Percentiles rank a stretch among this genome's conserved stretches.
phyloP scores from a whole-genome alignment of 164 flowering plant genomes.

The Piper betle region DNA sequence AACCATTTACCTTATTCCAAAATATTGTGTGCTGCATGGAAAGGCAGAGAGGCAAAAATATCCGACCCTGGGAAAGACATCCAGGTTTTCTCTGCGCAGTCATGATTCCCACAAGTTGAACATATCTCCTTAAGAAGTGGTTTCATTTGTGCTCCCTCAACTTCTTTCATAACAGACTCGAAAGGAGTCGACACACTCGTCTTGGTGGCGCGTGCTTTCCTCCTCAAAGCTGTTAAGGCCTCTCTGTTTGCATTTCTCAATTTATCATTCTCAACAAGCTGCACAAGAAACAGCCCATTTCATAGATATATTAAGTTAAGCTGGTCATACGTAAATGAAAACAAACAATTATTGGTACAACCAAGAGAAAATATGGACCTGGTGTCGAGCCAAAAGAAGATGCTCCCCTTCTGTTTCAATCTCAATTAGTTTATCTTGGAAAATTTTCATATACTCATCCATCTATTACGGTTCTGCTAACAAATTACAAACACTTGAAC shows the following conservation, averaged over 20 bases:
- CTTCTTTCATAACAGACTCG: conserved; percentile 67
- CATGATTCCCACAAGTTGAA: conserved; percentile 71
- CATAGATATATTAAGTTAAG: no score
- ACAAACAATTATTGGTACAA: conserved; percentile 22
- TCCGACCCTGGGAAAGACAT: conserved; percentile 88
- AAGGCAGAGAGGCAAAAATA: conserved; percentile 62
- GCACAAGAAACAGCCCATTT: conserved; percentile 5
- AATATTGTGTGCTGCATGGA: conserved; percentile 84
- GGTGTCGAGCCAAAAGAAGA: no score
- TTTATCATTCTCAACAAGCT: conserved; percentile 79
- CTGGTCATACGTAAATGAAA: conserved; percentile 33
- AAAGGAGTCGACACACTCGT: conserved; percentile 72
- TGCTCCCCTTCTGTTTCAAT: conserved; percentile 17
- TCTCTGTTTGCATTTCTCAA: conserved; percentile 78
- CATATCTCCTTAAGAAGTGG: conserved; percentile 77
- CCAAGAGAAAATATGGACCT: no score
- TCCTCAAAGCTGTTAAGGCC: conserved; percentile 78
- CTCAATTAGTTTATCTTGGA: no score
- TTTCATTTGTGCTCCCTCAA: conserved; percentile 36
- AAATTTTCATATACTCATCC: no score
- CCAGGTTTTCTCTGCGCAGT: conserved; percentile 58
- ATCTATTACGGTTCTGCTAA: no score
- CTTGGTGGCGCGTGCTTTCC: conserved; percentile 67
- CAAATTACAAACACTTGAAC: no score
- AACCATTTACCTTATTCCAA: conserved; percentile 57